A percentile compares a stretch with the other conserved stretches of the same genome.
phyloP scores from a whole-genome alignment of 345 rosid genomes.

The Rhizophora apiculata region DNA sequence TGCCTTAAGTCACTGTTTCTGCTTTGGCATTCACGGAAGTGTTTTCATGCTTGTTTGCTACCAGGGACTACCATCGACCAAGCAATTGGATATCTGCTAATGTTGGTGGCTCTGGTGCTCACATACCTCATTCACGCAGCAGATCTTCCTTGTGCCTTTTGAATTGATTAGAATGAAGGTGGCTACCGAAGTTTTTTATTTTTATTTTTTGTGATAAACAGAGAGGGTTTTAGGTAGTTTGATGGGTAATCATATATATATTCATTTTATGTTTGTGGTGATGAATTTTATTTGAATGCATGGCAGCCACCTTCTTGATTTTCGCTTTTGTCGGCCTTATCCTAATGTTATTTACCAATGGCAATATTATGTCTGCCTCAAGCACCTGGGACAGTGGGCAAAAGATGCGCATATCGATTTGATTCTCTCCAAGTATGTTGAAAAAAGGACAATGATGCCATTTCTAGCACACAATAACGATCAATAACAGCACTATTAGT shows the following conservation, averaged over 20 bases:
- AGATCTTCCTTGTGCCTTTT: conserved; percentile 30
- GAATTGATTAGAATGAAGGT: not conserved
- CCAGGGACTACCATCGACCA: conserved; percentile 90
- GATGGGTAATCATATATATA: not conserved
- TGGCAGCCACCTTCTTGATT: not conserved
- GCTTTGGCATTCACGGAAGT: not conserved
- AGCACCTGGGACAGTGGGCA: no score
- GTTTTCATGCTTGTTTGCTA: not conserved
- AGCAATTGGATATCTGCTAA: conserved; percentile 77
- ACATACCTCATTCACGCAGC: conserved; percentile 73
- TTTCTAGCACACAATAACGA: no score
- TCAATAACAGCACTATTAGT: no score
- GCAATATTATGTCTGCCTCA: no score
- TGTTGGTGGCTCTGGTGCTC: conserved; percentile 85
- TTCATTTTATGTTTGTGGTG: not conserved
- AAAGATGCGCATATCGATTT: no score
- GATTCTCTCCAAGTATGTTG: no score
- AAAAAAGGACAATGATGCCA: no score
- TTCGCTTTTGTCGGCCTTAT: not conserved
- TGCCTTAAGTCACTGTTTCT: no score
- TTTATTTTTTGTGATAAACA: not conserved
- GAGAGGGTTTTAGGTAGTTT: not conserved
- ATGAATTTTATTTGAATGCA: not conserved
- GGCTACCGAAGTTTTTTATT: not conserved
- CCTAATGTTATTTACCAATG: not conserved